Evolutionary conservation across 805 yeast species (phyloP), one percentile per base, ranked within the genome.

Genomic region (Saccharomyces kudriavzevii): DNA sequence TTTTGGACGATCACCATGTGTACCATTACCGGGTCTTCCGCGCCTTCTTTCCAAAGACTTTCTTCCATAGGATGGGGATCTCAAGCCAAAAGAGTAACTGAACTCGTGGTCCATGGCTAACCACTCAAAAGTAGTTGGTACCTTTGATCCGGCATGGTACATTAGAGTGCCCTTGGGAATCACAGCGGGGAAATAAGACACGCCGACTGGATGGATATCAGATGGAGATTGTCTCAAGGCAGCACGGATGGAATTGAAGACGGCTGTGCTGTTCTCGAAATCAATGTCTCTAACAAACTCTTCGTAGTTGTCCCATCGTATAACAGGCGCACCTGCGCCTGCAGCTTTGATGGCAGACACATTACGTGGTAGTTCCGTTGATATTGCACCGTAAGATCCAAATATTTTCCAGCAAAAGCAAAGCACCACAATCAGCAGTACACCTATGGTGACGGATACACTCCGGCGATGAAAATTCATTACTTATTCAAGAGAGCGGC

Each of bases 41-140:
- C 24, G 40, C 51, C 29, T 49, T 51, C 52, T 53, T 49, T 49
- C 26, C 51, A 50, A 17, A 47, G 50, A 51, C 45, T 55, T 59
- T 31, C 66, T 59, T 29, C 68, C 69, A 49, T 59, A 53, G 50
- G 63, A 45, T 48, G 50, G 47, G 51, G 47, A 54, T 54, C 60
- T 60, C 17, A 58, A 47, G 4, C 77, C 75, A 69, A 81, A 82
- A 54, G 64, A 67, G 56, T 77, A 80, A 57, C 84, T 78, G 65
- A 82, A 82, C 59, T 83, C 87, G 57, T 73, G 77, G 61, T 82
- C 85, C 77, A 82, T 70, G 1, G 87, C 88, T 10, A 81, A 67
- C 87, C 88, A 83, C 62, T 83, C 87, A 30, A 74, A 74, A 25
- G 71, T 61, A 0, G 63, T 62, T 1, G 86, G 85, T 9, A 80